A percentile compares a stretch with the other conserved stretches of the same genome.
Conservation (phyloP, 208 protist species). For the Leishmania guyanensis region DNA sequence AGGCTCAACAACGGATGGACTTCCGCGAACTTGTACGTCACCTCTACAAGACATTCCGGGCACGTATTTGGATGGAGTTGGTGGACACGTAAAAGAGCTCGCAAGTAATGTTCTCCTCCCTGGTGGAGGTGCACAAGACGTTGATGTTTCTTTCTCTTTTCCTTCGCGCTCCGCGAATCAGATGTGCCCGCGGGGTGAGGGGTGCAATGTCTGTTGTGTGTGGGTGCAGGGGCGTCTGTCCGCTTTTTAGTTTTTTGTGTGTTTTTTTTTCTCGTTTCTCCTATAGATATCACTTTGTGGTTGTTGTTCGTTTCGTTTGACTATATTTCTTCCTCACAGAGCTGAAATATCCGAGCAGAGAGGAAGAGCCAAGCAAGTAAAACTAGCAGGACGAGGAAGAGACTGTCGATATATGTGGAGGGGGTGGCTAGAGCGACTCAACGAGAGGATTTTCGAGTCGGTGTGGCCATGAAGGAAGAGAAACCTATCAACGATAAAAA, state of each 20-base stretch:
- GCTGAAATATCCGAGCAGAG: not conserved
- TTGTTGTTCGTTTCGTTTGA: not conserved
- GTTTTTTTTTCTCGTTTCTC: not conserved
- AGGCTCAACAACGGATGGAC: conserved; percentile 87
- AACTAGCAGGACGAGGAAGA: not conserved
- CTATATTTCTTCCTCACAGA: conserved; percentile 1
- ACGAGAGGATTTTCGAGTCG: too few species aligned
- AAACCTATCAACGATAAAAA: not conserved
- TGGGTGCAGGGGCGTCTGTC: not conserved
- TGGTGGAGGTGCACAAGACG: not conserved
- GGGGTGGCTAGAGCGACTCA: too few species aligned
- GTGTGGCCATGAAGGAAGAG: not conserved
- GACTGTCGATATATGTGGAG: not conserved
- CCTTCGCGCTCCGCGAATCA: not conserved
- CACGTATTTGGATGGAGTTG: conserved; percentile 91
- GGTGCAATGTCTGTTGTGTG: not conserved
- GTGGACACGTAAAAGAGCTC: conserved; percentile 44
- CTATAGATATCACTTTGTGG: too few species aligned
- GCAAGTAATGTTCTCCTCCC: not conserved
- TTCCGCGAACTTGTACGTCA: conserved; percentile 89
- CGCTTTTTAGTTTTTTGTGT: not conserved
- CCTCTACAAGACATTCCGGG: conserved; percentile 89
- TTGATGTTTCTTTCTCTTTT: not conserved
- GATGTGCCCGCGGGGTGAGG: not conserved
- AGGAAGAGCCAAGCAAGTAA: not conserved